Evolutionary conservation across 2,329 filamentous ascomycete genomes (phyloP), one percentile per base, ranked within the genome.

Genomic region (Monosporascus sp.): DNA sequence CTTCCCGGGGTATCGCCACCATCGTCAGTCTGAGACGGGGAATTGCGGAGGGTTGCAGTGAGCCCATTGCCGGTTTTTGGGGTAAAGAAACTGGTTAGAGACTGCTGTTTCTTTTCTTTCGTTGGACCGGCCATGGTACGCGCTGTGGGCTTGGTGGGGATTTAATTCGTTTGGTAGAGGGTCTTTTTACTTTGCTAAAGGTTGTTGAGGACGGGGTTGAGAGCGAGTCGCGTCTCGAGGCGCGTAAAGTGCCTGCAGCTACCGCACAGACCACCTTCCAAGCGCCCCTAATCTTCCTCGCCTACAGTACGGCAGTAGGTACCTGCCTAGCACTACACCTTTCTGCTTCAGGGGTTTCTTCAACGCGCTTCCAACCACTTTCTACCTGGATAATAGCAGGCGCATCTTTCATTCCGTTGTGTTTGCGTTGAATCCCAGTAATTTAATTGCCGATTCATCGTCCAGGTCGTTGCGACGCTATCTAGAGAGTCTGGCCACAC

Each of bases 71-170:
- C 67, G 14, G 81, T 73, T 58, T 80, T 85, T 15, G 83, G 83
- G 1, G 84, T 81, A 68, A 96, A 96, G 72, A 96, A 96, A 65
- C 85, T 92, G 3, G 90, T 94, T 56, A 97, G 86, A 1, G 90
- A 89, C 60, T 87, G 82, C 66, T 97, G 90, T 63, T 87, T 89
- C 70, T 87, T 88, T 51, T 68, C 72, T 27, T 75, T 75, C 1
- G 75, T 55, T 15, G 70, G 63, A 31, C 68, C 66, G 17, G 71
- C 65, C 72, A 75, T 75, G 35, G 45, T 57, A 52, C 37, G 43
- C 15, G 22, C 35, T 6, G 22, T 37, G 11, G 35, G 5, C 8
- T 39, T 6, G 35, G 35, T 50, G 44, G 37, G 39, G 35, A 25
- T 48, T 35, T 35, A 18, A 27, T 48, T 50, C 50, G 39, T 24